Evolutionary conservation across 1,139 yeast genomes (phyloP), one percentile per base, ranked within the genome.

Genomic region (Blastobotrys malaysiensis): DNA sequence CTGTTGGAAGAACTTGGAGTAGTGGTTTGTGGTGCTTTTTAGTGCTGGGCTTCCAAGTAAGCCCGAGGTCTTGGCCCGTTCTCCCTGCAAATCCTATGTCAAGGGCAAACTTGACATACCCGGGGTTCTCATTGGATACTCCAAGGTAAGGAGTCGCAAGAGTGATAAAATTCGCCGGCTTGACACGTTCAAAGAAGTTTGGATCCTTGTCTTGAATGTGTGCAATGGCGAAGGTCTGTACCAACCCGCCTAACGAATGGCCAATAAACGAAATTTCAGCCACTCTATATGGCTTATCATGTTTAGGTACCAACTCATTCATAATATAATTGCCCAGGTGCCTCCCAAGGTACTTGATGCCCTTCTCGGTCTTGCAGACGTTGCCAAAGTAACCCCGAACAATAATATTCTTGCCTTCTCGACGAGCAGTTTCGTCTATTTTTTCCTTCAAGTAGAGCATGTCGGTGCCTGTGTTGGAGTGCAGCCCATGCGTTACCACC

Each of bases 111-210:
- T 88, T 89, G 24, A 95, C 86, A 66, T 87, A 90, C 1, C 84
- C 81, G 0, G 99, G 98, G 65, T 90, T 91, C 64, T 91, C 98
- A 49, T 83, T 79, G 51, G 87, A 80, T 1, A 91, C 83, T 0
- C 99, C 99, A 14, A 95, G 72, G 60, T 91, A 73, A 0, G 99
- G 99, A 0, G 96, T 80, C 0, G 99, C 97, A 57, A 93, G 63
- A 0, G 96, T 77, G 27, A 93, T 79, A 67, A 90, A 91, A 65
- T 90, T 88, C n/a, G 83, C 77, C 0, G 97, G 97, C 56, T 76
- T 72, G 5, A 88, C 79, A 18, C 74, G 72, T 27, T 78, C 65
- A 62, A 93, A 89, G 58, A 86, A 82, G 74, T 84, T 80, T 0
- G 97, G 95, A 65, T 83, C 82, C 59, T 82, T 84, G 51, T 79